Percentiles rank a stretch among this genome's conserved stretches.
phyloP scores from a whole-genome alignment of 2,329 filamentous ascomycete species.

The Helminthosporium solani region DNA sequence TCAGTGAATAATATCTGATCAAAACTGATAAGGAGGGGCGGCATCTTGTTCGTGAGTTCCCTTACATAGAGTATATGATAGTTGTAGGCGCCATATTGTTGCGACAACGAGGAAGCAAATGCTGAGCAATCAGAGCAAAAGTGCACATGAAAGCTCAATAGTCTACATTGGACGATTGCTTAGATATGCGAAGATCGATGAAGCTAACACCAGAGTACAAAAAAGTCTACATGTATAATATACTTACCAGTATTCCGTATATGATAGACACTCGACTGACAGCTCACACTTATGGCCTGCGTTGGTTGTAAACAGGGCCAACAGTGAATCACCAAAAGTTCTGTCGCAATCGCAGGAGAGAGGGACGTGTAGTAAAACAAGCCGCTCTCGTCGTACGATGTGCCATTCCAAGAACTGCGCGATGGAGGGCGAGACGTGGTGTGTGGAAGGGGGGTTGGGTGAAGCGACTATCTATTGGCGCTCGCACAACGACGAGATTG shows the following conservation, averaged over 20 bases:
- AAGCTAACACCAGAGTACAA: no score
- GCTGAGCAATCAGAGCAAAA: background rate
- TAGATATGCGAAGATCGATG: background rate
- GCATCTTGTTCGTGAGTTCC: no score
- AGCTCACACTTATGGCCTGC: background rate
- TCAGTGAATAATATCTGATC: no score
- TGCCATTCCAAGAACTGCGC: background rate
- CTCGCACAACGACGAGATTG: background rate
- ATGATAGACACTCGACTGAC: background rate
- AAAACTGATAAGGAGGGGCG: no score
- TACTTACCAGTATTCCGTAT: background rate
- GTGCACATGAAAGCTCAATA: background rate
- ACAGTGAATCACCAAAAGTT: background rate
- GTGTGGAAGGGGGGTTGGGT: background rate
- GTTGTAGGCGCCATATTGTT: constrained; percentile 5
- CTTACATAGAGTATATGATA: no score
- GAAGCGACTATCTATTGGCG: background rate
- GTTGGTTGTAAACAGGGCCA: background rate
- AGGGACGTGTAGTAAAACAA: background rate
- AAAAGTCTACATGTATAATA: background rate
- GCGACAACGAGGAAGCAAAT: background rate
- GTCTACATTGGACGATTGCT: no score
- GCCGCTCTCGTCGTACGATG: background rate
- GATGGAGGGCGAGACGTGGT: background rate
- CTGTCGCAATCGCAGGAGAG: background rate